These are phyloP conservation scores for Ustilago loliicola DNA, from an alignment of 1,284 basidiomycete species.

Conservation along the genomic window DNA sequence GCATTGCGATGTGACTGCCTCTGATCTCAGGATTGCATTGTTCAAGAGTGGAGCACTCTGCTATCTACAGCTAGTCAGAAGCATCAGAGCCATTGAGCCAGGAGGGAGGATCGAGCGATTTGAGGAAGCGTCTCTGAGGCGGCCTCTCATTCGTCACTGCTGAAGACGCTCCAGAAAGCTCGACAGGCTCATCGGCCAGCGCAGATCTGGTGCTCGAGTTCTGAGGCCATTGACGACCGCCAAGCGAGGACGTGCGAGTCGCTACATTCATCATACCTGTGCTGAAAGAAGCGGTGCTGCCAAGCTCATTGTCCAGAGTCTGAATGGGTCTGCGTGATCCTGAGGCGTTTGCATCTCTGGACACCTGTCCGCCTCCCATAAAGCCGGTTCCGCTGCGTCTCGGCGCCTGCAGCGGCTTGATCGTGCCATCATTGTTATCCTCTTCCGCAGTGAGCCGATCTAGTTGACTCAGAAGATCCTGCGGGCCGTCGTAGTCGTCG, in stretches of 20 bases:
- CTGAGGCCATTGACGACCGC: background rate
- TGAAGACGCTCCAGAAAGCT: background rate
- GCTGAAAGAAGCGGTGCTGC: background rate
- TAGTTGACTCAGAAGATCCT: constrained; percentile 34
- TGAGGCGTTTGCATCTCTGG: background rate
- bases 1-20: no score
- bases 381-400: background rate
- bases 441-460: constrained; percentile 22
- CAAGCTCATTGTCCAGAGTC: background rate
- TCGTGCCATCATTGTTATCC: background rate
- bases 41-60: background rate
- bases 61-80: background rate
- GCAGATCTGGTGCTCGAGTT: background rate
- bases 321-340: background rate
- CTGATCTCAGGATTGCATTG: background rate
- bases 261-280: background rate
- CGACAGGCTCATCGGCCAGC: background rate
- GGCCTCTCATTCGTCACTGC: constrained; percentile 14
- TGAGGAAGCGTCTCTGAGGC: constrained; percentile 33
- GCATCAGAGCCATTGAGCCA: constrained; percentile 17
- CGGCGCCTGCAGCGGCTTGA: constrained; percentile 9
- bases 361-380: background rate
- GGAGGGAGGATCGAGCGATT: constrained; percentile 11
- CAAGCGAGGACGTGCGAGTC: background rate
- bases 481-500: constrained; percentile 21